phyloP scores from a whole-genome alignment of 768 basidiomycete genomes.

The Trametes punicea region DNA sequence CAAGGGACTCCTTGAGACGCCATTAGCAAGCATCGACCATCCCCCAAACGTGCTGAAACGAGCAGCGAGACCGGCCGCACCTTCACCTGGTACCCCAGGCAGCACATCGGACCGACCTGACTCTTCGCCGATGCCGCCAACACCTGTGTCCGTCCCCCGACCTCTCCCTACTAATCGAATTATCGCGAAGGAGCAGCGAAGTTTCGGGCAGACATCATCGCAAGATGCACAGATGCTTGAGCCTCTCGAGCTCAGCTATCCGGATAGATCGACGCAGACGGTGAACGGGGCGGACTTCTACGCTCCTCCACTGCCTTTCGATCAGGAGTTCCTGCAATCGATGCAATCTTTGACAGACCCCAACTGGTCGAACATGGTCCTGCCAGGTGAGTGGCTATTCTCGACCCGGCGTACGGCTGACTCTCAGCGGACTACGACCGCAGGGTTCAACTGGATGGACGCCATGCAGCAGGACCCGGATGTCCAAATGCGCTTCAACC shows the following conservation, averaged over 20 bases:
- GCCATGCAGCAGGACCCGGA: constrained; percentile 16
- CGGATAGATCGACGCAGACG: constrained; percentile 21
- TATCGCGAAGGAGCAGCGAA: background rate
- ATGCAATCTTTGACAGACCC: constrained; percentile 58
- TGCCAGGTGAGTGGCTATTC: constrained; percentile 42
- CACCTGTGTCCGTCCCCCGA: background rate
- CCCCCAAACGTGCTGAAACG: constrained; percentile 10
- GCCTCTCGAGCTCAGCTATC: constrained; percentile 17
- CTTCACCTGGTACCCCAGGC: background rate
- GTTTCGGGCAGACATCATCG: background rate
- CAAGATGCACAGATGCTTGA: constrained; percentile 15
- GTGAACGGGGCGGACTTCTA: constrained; percentile 38
- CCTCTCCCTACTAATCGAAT: background rate
- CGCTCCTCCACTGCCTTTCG: constrained; percentile 53
- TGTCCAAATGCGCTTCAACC: constrained; percentile 10
- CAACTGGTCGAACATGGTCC: constrained; percentile 51
- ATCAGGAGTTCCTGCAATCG: constrained; percentile 57
- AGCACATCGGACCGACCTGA: background rate
- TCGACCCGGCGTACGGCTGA: too few species aligned
- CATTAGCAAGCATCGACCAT: constrained; percentile 22
- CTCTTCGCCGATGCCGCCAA: constrained; percentile 1
- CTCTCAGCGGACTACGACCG: background rate
- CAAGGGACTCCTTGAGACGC: constrained; percentile 54
- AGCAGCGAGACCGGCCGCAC: background rate
- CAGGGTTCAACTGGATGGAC: constrained; percentile 27